Conservation (phyloP, 352 stramenopile species). For the Phytophthora kernoviae region DNA sequence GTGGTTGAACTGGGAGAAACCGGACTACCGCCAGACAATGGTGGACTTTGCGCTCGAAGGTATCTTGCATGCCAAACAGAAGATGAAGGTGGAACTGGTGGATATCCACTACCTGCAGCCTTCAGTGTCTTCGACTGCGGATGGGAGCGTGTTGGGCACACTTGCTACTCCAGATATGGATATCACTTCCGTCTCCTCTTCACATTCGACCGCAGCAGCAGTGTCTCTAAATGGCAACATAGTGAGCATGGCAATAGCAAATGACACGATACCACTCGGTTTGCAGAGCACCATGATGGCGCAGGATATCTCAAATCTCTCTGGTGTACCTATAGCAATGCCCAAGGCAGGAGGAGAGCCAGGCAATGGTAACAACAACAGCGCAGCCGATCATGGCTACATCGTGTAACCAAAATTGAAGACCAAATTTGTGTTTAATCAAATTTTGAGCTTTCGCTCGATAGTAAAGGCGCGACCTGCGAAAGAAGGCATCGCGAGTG, state of each 20-base stretch:
- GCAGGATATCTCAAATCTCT: constrained; percentile 25
- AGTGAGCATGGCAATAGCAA: constrained; percentile 9
- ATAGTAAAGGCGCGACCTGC: background rate
- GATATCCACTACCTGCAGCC: constrained; percentile 48
- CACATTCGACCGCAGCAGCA: constrained; percentile 6
- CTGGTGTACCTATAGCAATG: constrained; percentile 18
- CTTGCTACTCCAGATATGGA: constrained; percentile 22
- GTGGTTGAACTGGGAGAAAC: constrained; percentile 68
- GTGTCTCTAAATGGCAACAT: constrained; percentile 14
- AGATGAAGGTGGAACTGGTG: constrained; percentile 65
- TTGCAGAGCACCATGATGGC: constrained; percentile 30
- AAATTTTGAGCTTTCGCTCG: background rate
- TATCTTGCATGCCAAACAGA: constrained; percentile 71
- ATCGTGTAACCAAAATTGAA: constrained; percentile 29
- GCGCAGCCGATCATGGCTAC: constrained; percentile 37
- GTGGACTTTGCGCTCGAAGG: constrained; percentile 69
- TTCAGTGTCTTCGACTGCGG: constrained; percentile 6
- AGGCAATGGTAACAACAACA: constrained; percentile 1
- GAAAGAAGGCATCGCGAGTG: too few species aligned
- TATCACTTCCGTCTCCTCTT: constrained; percentile 12
- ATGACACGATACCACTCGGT: constrained; percentile 23
- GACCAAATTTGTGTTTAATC: background rate
- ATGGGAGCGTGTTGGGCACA: constrained; percentile 7
- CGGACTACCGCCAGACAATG: constrained; percentile 62
- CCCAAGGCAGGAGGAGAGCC: constrained; percentile 14